These are phyloP conservation scores for Chalciporus pseudorubinellus DNA, from an alignment of 768 basidiomycete genomes.

Conservation along the genomic window DNA sequence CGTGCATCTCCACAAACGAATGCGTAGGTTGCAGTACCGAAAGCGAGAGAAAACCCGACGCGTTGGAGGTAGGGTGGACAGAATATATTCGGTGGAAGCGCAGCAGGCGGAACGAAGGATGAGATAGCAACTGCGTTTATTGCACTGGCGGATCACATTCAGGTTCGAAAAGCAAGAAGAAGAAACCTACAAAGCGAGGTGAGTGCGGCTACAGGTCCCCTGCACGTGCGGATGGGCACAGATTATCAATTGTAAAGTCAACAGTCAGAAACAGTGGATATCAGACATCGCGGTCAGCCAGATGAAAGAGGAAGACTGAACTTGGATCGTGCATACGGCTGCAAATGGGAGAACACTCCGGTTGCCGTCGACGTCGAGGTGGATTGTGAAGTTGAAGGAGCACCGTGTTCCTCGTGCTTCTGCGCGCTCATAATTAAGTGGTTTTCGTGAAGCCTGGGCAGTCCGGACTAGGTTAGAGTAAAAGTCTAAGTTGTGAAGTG, in stretches of 20 bases:
- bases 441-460: neutral
- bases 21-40: slow-evolving; percentile 45
- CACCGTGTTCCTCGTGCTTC: neutral
- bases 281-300: neutral
- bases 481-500: too few species aligned
- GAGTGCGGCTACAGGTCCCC: slow-evolving; percentile 30
- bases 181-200: slow-evolving; percentile 35
- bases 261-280: neutral
- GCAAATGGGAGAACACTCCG: slow-evolving; percentile 24
- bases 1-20: slow-evolving; percentile 37
- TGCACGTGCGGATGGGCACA: slow-evolving; percentile 3
- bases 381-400: neutral
- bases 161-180: neutral
- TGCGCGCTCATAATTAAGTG: slow-evolving; percentile 8
- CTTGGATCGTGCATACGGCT: slow-evolving; percentile 32
- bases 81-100: slow-evolving; percentile 24
- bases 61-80: slow-evolving; percentile 44
- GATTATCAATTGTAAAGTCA: neutral
- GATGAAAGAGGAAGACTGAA: slow-evolving; percentile 18
- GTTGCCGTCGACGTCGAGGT: slow-evolving; percentile 15
- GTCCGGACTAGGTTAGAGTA: too few species aligned
- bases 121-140: slow-evolving; percentile 35
- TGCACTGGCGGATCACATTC: neutral
- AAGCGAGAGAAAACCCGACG: slow-evolving; percentile 42
- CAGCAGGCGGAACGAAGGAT: slow-evolving; percentile 35